Percentiles rank a stretch among this genome's conserved stretches.
These are phyloP conservation scores for Cytospora schulzeri DNA, from an alignment of 2,329 filamentous ascomycete genomes.

Conservation along the genomic window DNA sequence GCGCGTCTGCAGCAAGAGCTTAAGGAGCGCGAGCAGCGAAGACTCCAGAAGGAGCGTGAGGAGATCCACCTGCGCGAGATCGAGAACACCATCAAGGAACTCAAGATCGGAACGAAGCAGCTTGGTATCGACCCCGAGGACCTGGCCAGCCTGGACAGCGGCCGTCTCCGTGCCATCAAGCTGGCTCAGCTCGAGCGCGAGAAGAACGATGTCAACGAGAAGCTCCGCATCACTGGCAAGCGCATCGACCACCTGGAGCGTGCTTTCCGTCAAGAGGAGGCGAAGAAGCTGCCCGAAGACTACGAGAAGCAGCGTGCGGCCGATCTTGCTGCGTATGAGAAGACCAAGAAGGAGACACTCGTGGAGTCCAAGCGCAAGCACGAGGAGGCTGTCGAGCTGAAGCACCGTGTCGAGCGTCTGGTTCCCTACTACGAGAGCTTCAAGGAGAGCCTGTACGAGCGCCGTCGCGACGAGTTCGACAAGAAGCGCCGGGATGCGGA, in stretches of 20 bases:
- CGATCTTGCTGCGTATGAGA: slow-evolving; percentile 80
- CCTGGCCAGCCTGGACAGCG: slow-evolving; percentile 83
- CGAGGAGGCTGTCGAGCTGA: slow-evolving; percentile 87
- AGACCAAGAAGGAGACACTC: slow-evolving; percentile 75
- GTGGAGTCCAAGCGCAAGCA: slow-evolving; percentile 84
- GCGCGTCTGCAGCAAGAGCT: slow-evolving; percentile 90
- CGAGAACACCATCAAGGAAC: slow-evolving; percentile 87
- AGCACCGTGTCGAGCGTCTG: slow-evolving; percentile 85
- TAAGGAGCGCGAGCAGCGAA: slow-evolving; percentile 83
- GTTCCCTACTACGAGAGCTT: slow-evolving; percentile 85
- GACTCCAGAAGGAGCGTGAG: slow-evolving; percentile 83
- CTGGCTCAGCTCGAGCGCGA: slow-evolving; percentile 94
- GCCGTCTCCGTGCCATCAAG: slow-evolving; percentile 90
- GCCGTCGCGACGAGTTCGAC: slow-evolving; percentile 93
- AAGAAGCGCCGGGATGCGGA: slow-evolving; percentile 89
- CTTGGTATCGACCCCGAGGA: slow-evolving; percentile 77
- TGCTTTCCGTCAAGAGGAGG: slow-evolving; percentile 92
- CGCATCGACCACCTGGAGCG: slow-evolving; percentile 96
- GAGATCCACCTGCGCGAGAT: slow-evolving; percentile 91
- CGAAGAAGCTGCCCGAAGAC: slow-evolving; percentile 86
- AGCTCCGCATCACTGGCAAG: slow-evolving; percentile 88
- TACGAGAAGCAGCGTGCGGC: slow-evolving; percentile 79
- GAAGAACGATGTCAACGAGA: slow-evolving; percentile 94
- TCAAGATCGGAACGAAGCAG: slow-evolving; percentile 83
- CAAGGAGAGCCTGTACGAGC: slow-evolving; percentile 78